Evolutionary conservation across 1,284 basidiomycete genomes (phyloP).

Genomic region (Ceratobasidium sp.): DNA sequence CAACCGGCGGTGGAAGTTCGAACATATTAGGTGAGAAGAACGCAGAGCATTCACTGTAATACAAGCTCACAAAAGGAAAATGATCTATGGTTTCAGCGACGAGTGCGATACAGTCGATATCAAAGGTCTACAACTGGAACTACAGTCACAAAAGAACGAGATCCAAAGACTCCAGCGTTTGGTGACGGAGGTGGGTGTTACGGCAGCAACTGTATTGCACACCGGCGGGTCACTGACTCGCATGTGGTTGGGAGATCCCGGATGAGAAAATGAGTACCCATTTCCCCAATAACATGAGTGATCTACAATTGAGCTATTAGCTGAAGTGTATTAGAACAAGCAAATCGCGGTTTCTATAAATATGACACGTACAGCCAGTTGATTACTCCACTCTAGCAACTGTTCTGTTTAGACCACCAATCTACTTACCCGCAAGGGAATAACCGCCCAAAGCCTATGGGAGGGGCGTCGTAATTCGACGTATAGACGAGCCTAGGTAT

Average conservation of each 20-base stretch:
- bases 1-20: conserved; percentile 1
- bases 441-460: no score
- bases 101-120: conserved; percentile 3
- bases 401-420: no score
- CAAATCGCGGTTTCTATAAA: not conserved
- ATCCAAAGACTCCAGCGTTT: conserved; percentile 6
- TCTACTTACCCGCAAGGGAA: no score
- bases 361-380: no score
- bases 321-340: not conserved
- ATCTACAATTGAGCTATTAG: no score
- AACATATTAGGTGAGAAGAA: not conserved
- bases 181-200: not conserved
- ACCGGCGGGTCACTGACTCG: not conserved
- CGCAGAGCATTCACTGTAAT: not conserved
- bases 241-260: not conserved
- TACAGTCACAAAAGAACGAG: not conserved
- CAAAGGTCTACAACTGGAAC: not conserved
- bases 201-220: not conserved
- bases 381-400: no score
- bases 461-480: no score
- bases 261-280: not conserved
- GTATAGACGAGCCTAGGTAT: no score
- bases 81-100: not conserved
- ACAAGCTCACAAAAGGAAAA: no score
- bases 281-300: no score